Evolutionary conservation across 495 filamentous ascomycete genomes (phyloP).

Genomic region (Collariella sp.): DNA sequence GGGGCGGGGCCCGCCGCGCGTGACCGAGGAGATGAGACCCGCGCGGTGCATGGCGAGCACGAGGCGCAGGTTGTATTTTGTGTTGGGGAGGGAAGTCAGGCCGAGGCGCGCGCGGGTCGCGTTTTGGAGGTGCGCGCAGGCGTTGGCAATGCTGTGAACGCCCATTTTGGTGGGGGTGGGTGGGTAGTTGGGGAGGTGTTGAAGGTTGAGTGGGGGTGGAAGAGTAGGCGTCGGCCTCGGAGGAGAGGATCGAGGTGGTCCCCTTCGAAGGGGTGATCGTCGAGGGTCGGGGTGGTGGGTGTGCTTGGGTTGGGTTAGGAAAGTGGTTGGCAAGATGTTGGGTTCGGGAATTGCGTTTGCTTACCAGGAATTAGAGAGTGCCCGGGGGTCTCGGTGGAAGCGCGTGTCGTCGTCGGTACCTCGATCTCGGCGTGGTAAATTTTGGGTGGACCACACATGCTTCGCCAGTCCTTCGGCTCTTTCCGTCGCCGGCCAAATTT

Average conservation of each 20-base stretch:
- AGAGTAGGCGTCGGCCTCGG: too few species aligned
- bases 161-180: slow-evolving; percentile 55
- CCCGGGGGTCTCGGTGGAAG: neutral
- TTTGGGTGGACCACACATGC: slow-evolving; percentile 1
- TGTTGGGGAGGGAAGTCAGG: slow-evolving; percentile 76
- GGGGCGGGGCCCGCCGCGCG: slow-evolving; percentile 69
- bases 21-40: slow-evolving; percentile 76
- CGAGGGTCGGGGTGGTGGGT: neutral
- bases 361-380: neutral
- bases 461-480: slow-evolving; percentile 3
- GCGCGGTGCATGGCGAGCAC: slow-evolving; percentile 68
- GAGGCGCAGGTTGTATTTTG: slow-evolving; percentile 69
- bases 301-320: neutral
- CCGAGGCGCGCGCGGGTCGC: slow-evolving; percentile 76
- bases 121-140: slow-evolving; percentile 93
- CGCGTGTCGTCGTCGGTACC: neutral
- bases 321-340: neutral
- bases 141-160: slow-evolving; percentile 67
- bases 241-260: neutral
- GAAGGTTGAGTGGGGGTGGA: neutral
- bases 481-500: slow-evolving; percentile 13
- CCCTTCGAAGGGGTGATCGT: neutral
- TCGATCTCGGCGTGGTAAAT: slow-evolving; percentile 5
- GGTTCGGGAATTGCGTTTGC: neutral
- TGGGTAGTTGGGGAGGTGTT: neutral